Conservation (phyloP, 768 basidiomycete genomes). For the Russula lepida region DNA sequence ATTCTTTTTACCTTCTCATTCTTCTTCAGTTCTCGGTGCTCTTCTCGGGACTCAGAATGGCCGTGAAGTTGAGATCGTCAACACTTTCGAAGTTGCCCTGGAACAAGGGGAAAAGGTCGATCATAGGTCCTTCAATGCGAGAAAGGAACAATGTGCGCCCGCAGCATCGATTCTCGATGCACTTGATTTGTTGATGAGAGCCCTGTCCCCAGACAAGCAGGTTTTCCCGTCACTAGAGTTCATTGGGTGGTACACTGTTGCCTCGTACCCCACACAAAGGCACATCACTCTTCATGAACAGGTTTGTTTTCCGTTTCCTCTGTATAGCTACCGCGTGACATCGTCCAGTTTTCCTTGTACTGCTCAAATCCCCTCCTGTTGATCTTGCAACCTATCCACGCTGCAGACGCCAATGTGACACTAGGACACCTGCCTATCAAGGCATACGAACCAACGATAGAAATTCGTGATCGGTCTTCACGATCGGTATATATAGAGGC, state of each 20-base stretch:
- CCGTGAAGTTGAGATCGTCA: constrained; percentile 93
- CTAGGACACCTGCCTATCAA: constrained; percentile 79
- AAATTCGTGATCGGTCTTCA: constrained; percentile 70
- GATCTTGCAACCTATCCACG: constrained; percentile 49
- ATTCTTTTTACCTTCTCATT: background rate
- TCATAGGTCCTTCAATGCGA: constrained; percentile 69
- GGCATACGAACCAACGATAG: constrained; percentile 88
- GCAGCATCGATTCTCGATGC: background rate
- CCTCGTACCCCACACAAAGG: constrained; percentile 56
- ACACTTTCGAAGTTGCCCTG: constrained; percentile 86
- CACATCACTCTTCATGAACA: constrained; percentile 86
- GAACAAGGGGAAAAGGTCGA: constrained; percentile 57
- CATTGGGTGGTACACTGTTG: constrained; percentile 96
- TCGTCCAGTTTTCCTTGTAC: constrained; percentile 63
- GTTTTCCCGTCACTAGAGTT: constrained; percentile 97
- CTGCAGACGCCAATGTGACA: constrained; percentile 43
- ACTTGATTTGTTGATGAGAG: background rate
- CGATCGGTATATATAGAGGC: constrained; percentile 79
- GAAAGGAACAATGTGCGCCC: constrained; percentile 76
- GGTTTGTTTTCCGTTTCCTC: constrained; percentile 32
- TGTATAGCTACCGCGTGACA: background rate
- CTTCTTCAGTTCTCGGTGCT: constrained; percentile 71
- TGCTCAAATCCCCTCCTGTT: constrained; percentile 88
- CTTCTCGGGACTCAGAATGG: constrained; percentile 91
- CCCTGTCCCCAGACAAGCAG: constrained; percentile 67